These are phyloP conservation scores for Ajuga reptans DNA, from an alignment of 305 asterid species.

Conservation along the genomic window DNA sequence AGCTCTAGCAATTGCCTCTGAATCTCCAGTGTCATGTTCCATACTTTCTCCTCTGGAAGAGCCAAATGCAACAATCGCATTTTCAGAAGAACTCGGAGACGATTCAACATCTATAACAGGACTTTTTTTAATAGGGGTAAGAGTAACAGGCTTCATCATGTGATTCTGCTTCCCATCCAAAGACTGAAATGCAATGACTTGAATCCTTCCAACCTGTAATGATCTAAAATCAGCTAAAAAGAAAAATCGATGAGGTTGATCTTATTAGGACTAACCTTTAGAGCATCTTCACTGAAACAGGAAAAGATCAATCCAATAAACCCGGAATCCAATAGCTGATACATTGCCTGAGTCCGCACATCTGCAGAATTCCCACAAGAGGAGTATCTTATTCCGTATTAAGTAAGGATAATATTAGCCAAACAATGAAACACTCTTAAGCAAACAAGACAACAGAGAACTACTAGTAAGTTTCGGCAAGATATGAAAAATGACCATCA, in stretches of 20 bases:
- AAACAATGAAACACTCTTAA: background rate
- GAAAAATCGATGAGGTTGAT: background rate
- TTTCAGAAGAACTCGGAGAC: constrained; percentile 64
- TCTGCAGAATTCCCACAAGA: constrained; percentile 47
- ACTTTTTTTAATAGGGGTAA: constrained; percentile 43
- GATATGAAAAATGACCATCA: background rate
- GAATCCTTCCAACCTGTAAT: constrained; percentile 89
- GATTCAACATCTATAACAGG: constrained; percentile 61
- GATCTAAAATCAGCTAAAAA: constrained; percentile 18
- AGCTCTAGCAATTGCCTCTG: constrained; percentile 34
- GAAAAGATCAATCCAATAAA: constrained; percentile 96
- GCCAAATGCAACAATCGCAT: constrained; percentile 31
- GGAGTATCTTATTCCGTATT: constrained; percentile 3
- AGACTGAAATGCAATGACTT: constrained; percentile 92
- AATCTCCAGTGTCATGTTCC: constrained; percentile 74
- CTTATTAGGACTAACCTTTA: constrained; percentile 48
- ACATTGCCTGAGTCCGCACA: constrained; percentile 97
- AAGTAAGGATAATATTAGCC: background rate
- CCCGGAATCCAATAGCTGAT: constrained; percentile 97
- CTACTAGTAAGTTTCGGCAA: background rate
- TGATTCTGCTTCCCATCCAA: constrained; percentile 85
- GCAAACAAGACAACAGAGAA: background rate
- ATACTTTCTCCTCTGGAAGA: constrained; percentile 40
- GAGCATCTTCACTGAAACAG: constrained; percentile 97
- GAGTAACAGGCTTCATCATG: constrained; percentile 48